A percentile compares a stretch with the other conserved stretches of the same genome.
Evolutionary conservation across 2,329 filamentous ascomycete species (phyloP).

Genomic region (Thyridium curvatum): DNA sequence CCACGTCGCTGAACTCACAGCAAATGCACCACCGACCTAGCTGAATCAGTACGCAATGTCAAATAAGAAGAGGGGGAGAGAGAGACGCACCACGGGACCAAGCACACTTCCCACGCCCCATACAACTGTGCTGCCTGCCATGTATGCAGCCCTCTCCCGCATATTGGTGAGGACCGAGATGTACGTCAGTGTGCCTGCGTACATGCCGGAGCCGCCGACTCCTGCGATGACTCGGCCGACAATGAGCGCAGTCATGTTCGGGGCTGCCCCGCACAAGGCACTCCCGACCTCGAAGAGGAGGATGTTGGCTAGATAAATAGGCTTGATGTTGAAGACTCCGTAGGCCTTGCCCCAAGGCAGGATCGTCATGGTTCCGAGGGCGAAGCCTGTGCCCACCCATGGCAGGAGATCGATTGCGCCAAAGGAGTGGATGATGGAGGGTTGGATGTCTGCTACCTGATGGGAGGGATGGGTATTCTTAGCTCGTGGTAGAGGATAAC

Average conservation of each 20-base stretch:
- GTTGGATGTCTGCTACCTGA: constrained; percentile 45
- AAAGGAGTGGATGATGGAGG: constrained; percentile 47
- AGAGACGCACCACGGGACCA: constrained; percentile 28
- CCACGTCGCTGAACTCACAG: constrained; percentile 3
- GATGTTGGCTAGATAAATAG: constrained; percentile 16
- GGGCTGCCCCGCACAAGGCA: constrained; percentile 30
- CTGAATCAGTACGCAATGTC: constrained; percentile 25
- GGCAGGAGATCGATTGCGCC: constrained; percentile 28
- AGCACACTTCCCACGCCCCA: constrained; percentile 7
- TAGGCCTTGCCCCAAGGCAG: constrained; percentile 27
- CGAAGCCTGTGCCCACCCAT: constrained; percentile 31
- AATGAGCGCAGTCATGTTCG: constrained; percentile 34
- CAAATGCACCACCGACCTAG: constrained; percentile 13
- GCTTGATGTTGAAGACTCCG: constrained; percentile 35
- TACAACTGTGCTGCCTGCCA: constrained; percentile 1
- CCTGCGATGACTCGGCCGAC: constrained; percentile 34
- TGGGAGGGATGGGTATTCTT: too few relatives aligned
- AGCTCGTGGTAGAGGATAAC: too few relatives aligned
- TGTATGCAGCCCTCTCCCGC: constrained; percentile 3
- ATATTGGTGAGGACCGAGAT: constrained; percentile 1
- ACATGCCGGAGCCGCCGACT: constrained; percentile 31
- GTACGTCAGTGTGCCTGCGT: constrained; percentile 14
- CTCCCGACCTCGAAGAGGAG: constrained; percentile 14
- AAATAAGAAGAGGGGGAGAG: constrained; percentile 40
- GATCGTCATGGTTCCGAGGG: constrained; percentile 29